Conservation (phyloP, 2,329 filamentous ascomycete species). For the Emmonsia crescens region DNA sequence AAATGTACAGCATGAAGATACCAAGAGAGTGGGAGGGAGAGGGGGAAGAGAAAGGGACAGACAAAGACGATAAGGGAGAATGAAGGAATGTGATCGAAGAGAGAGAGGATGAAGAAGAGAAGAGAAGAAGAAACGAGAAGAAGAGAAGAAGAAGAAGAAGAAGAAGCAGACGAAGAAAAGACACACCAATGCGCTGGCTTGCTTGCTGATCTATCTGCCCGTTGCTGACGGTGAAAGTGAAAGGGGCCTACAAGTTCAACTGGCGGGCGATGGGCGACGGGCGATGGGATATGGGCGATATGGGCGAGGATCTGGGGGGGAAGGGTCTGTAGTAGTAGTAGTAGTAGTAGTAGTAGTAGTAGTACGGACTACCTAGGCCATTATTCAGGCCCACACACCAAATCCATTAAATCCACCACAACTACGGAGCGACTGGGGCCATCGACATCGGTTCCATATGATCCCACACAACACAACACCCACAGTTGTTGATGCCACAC, state of each 20-base stretch:
- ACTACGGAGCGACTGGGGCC: too few relatives aligned
- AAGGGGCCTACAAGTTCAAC: neutral
- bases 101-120: neutral
- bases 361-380: too few relatives aligned
- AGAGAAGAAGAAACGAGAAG: neutral
- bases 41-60: slow-evolving; percentile 5
- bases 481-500: neutral
- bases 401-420: too few relatives aligned
- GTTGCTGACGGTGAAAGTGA: neutral
- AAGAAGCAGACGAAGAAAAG: neutral
- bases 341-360: too few relatives aligned
- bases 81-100: neutral
- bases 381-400: too few relatives aligned
- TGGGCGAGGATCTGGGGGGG: neutral
- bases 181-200: neutral
- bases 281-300: too few relatives aligned
- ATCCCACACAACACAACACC: too few relatives aligned
- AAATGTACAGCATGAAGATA: slow-evolving; percentile 11
- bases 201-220: neutral
- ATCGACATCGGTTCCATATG: too few relatives aligned
- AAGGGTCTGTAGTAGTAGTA: too few relatives aligned
- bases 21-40: slow-evolving; percentile 14
- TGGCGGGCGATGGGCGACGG: too few relatives aligned
- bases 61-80: slow-evolving; percentile 3
- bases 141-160: neutral